Base-by-base conservation (phyloP, 1,284 basidiomycete genomes). In the Malassezia sympodialis region DNA sequence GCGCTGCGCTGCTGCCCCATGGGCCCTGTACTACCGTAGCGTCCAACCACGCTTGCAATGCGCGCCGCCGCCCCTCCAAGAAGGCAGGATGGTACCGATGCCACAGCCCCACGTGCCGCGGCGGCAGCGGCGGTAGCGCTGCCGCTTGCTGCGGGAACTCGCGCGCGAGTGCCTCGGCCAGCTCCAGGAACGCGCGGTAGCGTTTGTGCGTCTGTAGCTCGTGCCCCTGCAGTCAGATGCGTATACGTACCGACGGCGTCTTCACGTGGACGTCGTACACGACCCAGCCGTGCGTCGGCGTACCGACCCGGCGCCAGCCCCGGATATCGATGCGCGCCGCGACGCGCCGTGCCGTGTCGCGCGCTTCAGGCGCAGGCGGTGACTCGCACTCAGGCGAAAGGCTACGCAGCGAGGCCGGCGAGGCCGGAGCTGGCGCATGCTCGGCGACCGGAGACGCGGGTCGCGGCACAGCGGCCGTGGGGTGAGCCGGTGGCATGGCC, bases 291-390 rank as follows among this genome's bases (percentile, higher is more conserved):
- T 66, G 55, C 2, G 60, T 61, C 32, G 59, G 57, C 0, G 55
- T 53, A 34, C 70, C 70, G 17, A 72, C 61, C 19, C 62, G 52
- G 35, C 55, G 67, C 67, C 68, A 72, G 10, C 67, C 66, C 0
- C 67, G 58, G 19, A 72, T 62, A 0, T 55, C 46, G 1, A 68
- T 61, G 19, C 35, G 32, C 4, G 27, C 11, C 4, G 49, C 49
- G 15, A 51, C 31, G 21, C 32, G 21, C 8, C 21, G 3, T 3
- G 27, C 17, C 1, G 39, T 19, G n/a, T 31, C n/a, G 15, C 30
- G n/a, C 4, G 17, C n/a, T 2, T 19, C 7, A n/a, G 35, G 2
- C 1, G 48, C 14, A n/a, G 27, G 26, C 34, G 17, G 6, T 19
- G 30, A 5, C 21, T 42, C 40, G 17, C 26, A 32, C 21, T 17